Base-by-base conservation (phyloP, 1,284 basidiomycete genomes). In the Moniliophthora roreri region DNA sequence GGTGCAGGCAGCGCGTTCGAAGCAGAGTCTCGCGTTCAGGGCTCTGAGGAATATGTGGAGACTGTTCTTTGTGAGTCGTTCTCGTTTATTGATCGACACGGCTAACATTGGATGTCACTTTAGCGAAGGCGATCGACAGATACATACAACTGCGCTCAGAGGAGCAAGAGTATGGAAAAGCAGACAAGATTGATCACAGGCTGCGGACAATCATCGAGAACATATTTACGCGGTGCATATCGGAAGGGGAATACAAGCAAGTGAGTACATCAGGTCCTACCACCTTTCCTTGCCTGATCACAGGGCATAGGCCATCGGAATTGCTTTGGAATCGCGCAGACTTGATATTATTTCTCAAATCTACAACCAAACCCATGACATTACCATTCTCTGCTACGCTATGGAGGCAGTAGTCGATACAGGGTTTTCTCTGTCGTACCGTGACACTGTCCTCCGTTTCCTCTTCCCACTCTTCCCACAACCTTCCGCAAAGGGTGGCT, bases 41-140 rank as follows among this genome's bases (percentile, higher is more conserved):
- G 80, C 8, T 81, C 85, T 16, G 87, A 85, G 57, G 95, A 98
- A 73, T 98, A 92, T 70, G 84, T 93, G 18, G 93, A 98, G 71
- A 98, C 95, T 4, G 85, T 98, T 60, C 82, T 97, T 54, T 93
- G 93, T 95, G 63, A 67, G 91, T 82, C 35, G 10, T 34, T 10
- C 24, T 32, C 49, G 42, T 21, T 44, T 36, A 21, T 24, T 49
- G n/a, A 18, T 44, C 47, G 46, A n/a, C 26, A 18, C 36, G 47
- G 49, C 24, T 45, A 21, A 41, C 37, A 47, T 54, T 49, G 52
- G 48, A 41, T 60, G 48, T 49, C 45, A 35, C 36, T 58, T 50
- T 59, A 95, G 94, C 95, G 59, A 94, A 93, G 67, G 94, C 94
- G 47, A 93, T 98, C 64, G 95, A 98, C 79, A 81, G 87, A 55